Percentiles rank a stretch among this genome's conserved stretches.
These are phyloP conservation scores for Avicennia marina DNA, from an alignment of 257 asterid species.

Conservation along the genomic window DNA sequence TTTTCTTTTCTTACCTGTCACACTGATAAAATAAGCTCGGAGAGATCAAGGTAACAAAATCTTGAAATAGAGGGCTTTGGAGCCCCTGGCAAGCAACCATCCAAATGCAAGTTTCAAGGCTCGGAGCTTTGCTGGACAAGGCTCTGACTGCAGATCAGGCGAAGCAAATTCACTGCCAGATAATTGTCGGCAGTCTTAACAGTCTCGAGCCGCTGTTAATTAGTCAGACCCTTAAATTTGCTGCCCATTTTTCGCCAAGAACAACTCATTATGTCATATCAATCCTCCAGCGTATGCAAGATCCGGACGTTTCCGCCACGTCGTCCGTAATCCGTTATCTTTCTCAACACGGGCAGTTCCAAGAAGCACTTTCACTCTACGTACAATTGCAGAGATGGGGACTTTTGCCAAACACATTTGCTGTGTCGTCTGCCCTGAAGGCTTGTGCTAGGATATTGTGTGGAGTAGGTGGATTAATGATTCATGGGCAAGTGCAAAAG, in stretches of 20 bases:
- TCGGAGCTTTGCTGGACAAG: neutral
- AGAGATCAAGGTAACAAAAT: too few species aligned
- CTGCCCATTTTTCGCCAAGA: conserved; percentile 20
- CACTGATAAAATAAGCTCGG: too few species aligned
- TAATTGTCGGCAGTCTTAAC: conserved; percentile 33
- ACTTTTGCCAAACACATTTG: conserved; percentile 54
- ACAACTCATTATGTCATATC: conserved; percentile 30
- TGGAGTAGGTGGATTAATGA: conserved; percentile 41
- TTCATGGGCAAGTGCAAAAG: conserved; percentile 72
- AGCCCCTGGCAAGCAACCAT: too few species aligned
- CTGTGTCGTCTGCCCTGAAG: conserved; percentile 62
- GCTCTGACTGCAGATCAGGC: conserved; percentile 33
- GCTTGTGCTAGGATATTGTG: conserved; percentile 55
- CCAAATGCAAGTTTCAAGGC: too few species aligned
- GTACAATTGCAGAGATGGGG: conserved; percentile 43
- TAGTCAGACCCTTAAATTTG: conserved; percentile 35
- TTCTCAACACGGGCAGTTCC: conserved; percentile 50
- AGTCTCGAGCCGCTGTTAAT: conserved; percentile 43
- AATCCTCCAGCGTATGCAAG: conserved; percentile 34
- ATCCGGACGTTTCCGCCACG: conserved; percentile 33
- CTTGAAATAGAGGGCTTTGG: too few species aligned
- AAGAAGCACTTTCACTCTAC: conserved; percentile 51
- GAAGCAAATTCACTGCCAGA: conserved; percentile 64
- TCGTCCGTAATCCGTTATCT: conserved; percentile 61
- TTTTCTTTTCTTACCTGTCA: too few species aligned